These are phyloP conservation scores for Posidonia australis DNA, from an alignment of 106 monocot genomes.

Conservation along the genomic window DNA sequence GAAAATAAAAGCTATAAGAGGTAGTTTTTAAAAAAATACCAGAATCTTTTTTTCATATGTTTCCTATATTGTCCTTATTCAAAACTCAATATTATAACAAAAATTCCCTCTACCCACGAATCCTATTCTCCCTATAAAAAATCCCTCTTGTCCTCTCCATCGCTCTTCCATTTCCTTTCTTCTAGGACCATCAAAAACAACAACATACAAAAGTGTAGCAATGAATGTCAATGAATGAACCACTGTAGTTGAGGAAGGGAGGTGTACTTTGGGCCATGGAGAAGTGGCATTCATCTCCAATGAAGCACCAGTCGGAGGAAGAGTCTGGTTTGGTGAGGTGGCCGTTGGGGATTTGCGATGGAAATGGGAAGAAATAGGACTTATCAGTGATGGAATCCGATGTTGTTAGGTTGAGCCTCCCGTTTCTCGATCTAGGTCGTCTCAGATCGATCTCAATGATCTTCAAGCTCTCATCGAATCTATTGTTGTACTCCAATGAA, in stretches of 20 bases:
- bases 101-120: no score
- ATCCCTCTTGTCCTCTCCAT: no score
- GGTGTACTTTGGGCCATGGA: slow-evolving; percentile 27
- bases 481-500: not conserved
- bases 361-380: slow-evolving; percentile 9
- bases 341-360: not conserved
- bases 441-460: slow-evolving; percentile 19
- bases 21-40: no score
- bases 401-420: not conserved
- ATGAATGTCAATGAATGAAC: no score
- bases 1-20: no score
- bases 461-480: slow-evolving; percentile 21
- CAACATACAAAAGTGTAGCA: no score
- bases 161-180: no score
- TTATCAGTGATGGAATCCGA: slow-evolving; percentile 17
- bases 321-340: slow-evolving; percentile 6
- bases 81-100: no score
- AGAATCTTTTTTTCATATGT: no score
- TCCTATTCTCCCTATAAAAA: no score
- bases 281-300: slow-evolving; percentile 18
- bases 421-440: slow-evolving; percentile 8
- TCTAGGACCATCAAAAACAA: no score
- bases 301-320: slow-evolving; percentile 11
- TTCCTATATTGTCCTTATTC: no score
- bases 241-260: slow-evolving; percentile 4